These are phyloP conservation scores for Agarophyton chilense DNA, from an alignment of 23 red algal genomes.

Conservation along the genomic window DNA sequence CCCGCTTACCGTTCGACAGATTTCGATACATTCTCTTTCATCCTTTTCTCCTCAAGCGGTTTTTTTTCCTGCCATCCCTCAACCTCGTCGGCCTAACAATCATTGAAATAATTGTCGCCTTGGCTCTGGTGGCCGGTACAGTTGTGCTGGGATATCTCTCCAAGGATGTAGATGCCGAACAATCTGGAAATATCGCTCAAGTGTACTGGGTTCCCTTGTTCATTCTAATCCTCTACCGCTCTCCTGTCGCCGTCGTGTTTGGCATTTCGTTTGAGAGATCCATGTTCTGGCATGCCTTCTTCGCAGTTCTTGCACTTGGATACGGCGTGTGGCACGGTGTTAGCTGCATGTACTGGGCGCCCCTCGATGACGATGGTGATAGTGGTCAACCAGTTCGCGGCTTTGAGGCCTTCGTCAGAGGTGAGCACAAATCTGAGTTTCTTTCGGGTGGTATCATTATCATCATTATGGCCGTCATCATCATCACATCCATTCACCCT, in stretches of 20 bases:
- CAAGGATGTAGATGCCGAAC: not conserved
- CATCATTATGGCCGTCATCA: not conserved
- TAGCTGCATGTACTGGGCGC: not conserved
- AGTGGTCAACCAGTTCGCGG: not conserved
- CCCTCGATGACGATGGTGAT: not conserved
- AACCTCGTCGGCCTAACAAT: not conserved
- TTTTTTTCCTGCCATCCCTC: not conserved
- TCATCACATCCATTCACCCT: not conserved
- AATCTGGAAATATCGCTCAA: not conserved
- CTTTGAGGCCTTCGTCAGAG: not conserved
- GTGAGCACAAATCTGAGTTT: not conserved
- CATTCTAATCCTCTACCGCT: not conserved
- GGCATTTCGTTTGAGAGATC: not conserved
- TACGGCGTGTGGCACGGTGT: slow-evolving; percentile 8
- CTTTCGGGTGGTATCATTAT: not conserved
- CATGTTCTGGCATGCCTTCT: not conserved
- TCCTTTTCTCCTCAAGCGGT: not conserved
- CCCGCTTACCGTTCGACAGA: not conserved
- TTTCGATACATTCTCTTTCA: not conserved
- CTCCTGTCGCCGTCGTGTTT: not conserved
- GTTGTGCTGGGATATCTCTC: not conserved
- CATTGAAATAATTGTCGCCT: not conserved
- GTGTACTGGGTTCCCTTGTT: not conserved
- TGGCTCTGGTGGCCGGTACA: not conserved
- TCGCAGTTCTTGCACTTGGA: not conserved